Evolutionary conservation across 2,329 filamentous ascomycete species (phyloP).

Genomic region (Fusarium temperatum): DNA sequence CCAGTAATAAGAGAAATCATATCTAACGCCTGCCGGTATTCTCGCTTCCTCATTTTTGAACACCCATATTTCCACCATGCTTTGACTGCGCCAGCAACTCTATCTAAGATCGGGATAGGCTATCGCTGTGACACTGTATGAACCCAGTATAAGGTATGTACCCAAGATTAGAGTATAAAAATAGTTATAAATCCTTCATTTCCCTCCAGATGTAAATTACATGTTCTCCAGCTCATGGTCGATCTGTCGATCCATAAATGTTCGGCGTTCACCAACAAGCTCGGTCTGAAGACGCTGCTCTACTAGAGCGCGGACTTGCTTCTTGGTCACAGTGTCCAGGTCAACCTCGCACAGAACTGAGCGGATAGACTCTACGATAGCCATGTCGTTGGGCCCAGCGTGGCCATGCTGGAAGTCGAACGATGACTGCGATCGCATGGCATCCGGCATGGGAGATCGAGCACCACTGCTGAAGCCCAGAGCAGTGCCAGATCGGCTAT

Average conservation of each 20-base stretch:
- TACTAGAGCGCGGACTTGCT: constrained; percentile 89
- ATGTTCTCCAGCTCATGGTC: constrained; percentile 94
- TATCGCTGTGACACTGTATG: constrained; percentile 19
- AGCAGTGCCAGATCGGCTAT: constrained; percentile 54
- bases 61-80: constrained; percentile 16
- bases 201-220: constrained; percentile 57
- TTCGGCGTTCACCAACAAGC: constrained; percentile 82
- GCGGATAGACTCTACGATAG: constrained; percentile 86
- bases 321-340: constrained; percentile 97
- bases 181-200: constrained; percentile 6
- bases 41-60: constrained; percentile 38
- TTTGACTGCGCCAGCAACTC: constrained; percentile 15
- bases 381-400: constrained; percentile 77
- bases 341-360: constrained; percentile 87
- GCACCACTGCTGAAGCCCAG: constrained; percentile 59
- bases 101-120: constrained; percentile 2
- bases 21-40: constrained; percentile 36
- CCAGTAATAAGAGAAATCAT: constrained; percentile 20
- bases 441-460: constrained; percentile 56
- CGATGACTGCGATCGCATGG: constrained; percentile 60
- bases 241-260: constrained; percentile 92
- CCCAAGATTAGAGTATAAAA: constrained; percentile 30
- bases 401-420: constrained; percentile 70
- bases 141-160: constrained; percentile 37
- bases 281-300: constrained; percentile 94